Evolutionary conservation across 345 rosid species (phyloP), one percentile per base, ranked within the genome.

Genomic region (Linum tenue): DNA sequence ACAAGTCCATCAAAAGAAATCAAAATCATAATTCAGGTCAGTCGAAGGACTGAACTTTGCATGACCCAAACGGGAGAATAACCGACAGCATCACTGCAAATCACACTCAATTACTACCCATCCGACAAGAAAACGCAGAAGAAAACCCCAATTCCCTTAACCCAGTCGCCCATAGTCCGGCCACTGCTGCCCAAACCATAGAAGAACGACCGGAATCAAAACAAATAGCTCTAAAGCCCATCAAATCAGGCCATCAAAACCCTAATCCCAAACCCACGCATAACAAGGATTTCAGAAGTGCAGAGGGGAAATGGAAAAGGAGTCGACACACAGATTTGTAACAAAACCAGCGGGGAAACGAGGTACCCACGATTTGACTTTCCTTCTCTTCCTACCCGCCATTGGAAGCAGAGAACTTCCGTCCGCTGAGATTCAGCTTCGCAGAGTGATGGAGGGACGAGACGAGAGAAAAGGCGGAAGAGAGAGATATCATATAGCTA

Each of bases 321-420:
- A 22, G 31, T 39, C 11, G 35, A 64, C 59, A 17, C 8, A 43
- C 69, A 59, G 0, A 8, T 8, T 6, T 5, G 38, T 70, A 8
- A 14, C 36, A 51, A 36, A 22, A 12, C 16, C 41, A 1, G 15
- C 37, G 4, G 35, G 12, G 41, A 3, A 6, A 68, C 67, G 64
- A 39, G 64, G 6, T 10, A 75, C 86, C 76, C 57, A 83, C 86
- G 56, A 70, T 64, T 78, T 78, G 36, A 78, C 64, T 68, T 77
- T 79, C 62, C 80, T 80, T 63, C 77, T 74, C 81, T 62, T 80
- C 65, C 67, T 74, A 2, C 76, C 78, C 56, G 70, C 78, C 84
- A 83, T 83, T 63, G 11, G 53, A 48, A 48, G 53, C 53, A 48
- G 53, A 48, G 9, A 15, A 48, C 9, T 48, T 48, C 12, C 11